Evolutionary conservation across 305 asterid genomes (phyloP).

Genomic region (Fraxinus sp.): DNA sequence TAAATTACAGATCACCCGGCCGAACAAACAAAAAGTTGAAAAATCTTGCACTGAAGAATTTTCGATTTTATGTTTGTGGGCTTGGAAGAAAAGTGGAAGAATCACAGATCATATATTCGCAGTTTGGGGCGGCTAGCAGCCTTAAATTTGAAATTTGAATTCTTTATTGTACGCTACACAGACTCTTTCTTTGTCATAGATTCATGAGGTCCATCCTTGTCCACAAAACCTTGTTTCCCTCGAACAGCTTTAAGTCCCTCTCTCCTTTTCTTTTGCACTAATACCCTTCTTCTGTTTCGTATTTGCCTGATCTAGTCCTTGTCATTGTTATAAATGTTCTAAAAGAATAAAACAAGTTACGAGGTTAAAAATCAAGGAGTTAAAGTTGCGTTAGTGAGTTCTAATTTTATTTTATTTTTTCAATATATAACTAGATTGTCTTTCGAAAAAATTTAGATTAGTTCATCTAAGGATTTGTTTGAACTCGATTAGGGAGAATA

Average conservation of each 20-base stretch:
- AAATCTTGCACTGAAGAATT: neutral
- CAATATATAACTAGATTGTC: too few relatives aligned
- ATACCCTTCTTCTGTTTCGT: neutral
- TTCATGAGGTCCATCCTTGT: slow-evolving; percentile 30
- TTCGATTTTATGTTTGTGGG: neutral
- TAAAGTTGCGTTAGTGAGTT: too few relatives aligned
- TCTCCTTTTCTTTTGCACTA: neutral
- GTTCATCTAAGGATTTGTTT: too few relatives aligned
- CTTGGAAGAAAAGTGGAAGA: neutral
- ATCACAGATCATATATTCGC: slow-evolving; percentile 11
- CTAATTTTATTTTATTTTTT: too few relatives aligned
- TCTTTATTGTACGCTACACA: neutral
- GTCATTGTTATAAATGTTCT: neutral
- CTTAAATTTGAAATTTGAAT: neutral
- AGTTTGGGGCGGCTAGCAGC: neutral
- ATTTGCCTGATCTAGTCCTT: neutral
- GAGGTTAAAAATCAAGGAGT: neutral
- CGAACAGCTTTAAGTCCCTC: slow-evolving; percentile 27
- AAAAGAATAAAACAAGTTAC: neutral
- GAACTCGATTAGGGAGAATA: too few relatives aligned
- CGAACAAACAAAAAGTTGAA: neutral
- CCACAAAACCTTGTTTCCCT: slow-evolving; percentile 52
- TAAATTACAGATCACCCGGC: too few relatives aligned
- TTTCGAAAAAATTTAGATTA: too few relatives aligned
- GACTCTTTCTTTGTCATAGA: neutral